Percentiles rank a stretch among this genome's conserved stretches.
These are phyloP conservation scores for Solanum lycopersicoides DNA, from an alignment of 257 asterid genomes.

Conservation along the genomic window DNA sequence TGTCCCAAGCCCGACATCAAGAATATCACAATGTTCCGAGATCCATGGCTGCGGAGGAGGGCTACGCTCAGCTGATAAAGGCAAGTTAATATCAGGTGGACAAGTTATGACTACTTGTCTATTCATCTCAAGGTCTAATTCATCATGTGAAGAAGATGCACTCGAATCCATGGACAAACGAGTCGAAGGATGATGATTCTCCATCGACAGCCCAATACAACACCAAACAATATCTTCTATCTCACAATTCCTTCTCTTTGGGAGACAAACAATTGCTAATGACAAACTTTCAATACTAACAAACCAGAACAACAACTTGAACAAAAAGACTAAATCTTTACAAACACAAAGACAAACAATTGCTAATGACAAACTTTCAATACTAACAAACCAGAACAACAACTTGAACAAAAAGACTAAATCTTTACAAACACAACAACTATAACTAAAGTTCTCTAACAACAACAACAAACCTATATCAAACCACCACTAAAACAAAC, in stretches of 20 bases:
- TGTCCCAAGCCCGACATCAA: conserved; percentile 73
- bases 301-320: conserved; percentile 20
- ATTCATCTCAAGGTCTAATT: conserved; percentile 71
- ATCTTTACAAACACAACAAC: neutral
- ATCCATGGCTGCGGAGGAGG: conserved; percentile 74
- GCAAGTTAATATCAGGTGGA: conserved; percentile 85
- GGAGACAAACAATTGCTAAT: neutral
- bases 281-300: neutral
- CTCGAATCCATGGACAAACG: conserved; percentile 90
- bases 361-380: no score
- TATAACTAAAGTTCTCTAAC: conserved; percentile 8
- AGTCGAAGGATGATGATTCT: conserved; percentile 91
- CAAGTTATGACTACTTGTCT: conserved; percentile 52
- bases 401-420: no score
- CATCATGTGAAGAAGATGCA: conserved; percentile 71
- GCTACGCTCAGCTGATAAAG: conserved; percentile 71
- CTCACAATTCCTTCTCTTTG: conserved; percentile 1
- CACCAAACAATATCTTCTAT: conserved; percentile 63
- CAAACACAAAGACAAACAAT: neutral
- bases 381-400: no score
- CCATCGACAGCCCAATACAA: conserved; percentile 48
- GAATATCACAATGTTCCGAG: conserved; percentile 57
- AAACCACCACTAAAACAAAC: conserved; percentile 3
- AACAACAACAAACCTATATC: neutral
- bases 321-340: conserved; percentile 6